Percentiles rank a stretch among this genome's conserved stretches.
These are phyloP conservation scores for Fulvia fulva DNA, from an alignment of 2,329 filamentous ascomycete genomes.

Conservation along the genomic window DNA sequence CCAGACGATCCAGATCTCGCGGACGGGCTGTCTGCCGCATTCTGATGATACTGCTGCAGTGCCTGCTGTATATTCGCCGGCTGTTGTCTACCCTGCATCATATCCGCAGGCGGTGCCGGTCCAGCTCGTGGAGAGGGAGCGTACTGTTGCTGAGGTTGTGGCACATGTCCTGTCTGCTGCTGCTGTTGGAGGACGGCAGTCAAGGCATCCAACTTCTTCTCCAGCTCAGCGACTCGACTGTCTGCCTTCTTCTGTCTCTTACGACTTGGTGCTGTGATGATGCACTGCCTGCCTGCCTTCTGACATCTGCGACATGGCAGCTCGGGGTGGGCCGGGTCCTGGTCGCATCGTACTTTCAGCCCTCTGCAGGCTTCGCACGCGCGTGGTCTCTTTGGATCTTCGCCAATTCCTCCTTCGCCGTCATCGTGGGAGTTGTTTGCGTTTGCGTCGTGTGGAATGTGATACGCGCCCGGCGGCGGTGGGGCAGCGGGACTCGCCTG, in stretches of 20 bases:
- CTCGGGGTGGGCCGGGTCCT: slow-evolving; percentile 59
- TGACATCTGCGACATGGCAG: slow-evolving; percentile 63
- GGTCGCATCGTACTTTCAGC: slow-evolving; percentile 72
- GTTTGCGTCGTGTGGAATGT: slow-evolving; percentile 13
- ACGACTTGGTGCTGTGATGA: slow-evolving; percentile 69
- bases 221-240: slow-evolving; percentile 80
- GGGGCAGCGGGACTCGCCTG: slow-evolving; percentile 17
- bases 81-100: slow-evolving; percentile 12
- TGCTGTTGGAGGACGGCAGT: slow-evolving; percentile 71
- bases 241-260: slow-evolving; percentile 92
- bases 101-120: slow-evolving; percentile 17
- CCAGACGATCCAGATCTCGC: slow-evolving; percentile 2
- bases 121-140: slow-evolving; percentile 7
- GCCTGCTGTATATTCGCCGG: slow-evolving; percentile 8
- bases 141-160: slow-evolving; percentile 12
- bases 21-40: not conserved
- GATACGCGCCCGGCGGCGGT: slow-evolving; percentile 6
- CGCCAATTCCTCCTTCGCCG: slow-evolving; percentile 12
- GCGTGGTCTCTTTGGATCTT: slow-evolving; percentile 44
- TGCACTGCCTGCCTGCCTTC: slow-evolving; percentile 73
- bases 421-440: slow-evolving; percentile 15
- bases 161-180: slow-evolving; percentile 19
- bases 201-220: slow-evolving; percentile 87
- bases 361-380: slow-evolving; percentile 48
- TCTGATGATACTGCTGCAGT: slow-evolving; percentile 9